Conservation (phyloP, 176 grass and related monocot genomes). For the Zizania latifolia region DNA sequence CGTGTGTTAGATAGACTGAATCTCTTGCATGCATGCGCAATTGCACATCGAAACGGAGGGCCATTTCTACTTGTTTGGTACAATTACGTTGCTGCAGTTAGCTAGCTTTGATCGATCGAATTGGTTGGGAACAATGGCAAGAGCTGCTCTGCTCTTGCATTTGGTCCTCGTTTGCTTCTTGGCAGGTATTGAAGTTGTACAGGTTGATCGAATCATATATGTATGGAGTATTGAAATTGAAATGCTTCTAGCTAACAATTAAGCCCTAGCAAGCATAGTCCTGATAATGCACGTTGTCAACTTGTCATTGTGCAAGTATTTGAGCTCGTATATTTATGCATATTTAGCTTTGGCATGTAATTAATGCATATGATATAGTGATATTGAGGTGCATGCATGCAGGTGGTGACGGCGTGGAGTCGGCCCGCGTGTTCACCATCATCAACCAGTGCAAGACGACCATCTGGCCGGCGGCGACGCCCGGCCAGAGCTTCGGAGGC, state of each 20-base stretch:
- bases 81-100: not conserved
- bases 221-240: not conserved
- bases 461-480: conserved; percentile 67
- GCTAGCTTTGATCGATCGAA: not conserved
- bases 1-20: too few relatives aligned
- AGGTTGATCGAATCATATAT: too few relatives aligned
- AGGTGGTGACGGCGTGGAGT: conserved; percentile 23
- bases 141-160: conserved; percentile 3
- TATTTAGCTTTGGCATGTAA: too few relatives aligned
- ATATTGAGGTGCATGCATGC: not conserved
- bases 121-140: not conserved
- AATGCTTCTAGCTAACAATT: not conserved
- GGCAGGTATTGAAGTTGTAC: too few relatives aligned
- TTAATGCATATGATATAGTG: not conserved
- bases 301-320: too few relatives aligned
- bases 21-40: too few relatives aligned
- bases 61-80: too few relatives aligned
- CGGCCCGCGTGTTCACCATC: conserved; percentile 59
- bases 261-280: not conserved
- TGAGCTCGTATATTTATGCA: too few relatives aligned
- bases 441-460: conserved; percentile 74
- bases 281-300: too few relatives aligned
- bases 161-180: conserved; percentile 32
- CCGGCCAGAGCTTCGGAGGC: conserved; percentile 59
- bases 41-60: too few relatives aligned